Evolutionary conservation across 257 asterid species (phyloP).

Genomic region (Schizonepeta tenuifolia): DNA sequence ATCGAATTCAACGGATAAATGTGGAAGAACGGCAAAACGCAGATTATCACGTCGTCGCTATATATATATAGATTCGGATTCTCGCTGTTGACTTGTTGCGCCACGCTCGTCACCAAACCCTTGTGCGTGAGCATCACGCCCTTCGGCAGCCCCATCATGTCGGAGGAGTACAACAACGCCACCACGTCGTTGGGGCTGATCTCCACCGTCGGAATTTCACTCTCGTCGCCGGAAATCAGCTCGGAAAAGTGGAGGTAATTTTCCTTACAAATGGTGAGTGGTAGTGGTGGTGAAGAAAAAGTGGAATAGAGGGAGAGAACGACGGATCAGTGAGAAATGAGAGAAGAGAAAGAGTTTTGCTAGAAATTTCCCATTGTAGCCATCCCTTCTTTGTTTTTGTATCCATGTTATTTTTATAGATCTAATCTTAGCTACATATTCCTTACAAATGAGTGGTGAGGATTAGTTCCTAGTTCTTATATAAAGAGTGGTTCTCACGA

Average conservation of each 20-base stretch:
- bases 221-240: conserved; percentile 53
- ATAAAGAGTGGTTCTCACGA: too few relatives aligned
- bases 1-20: conserved; percentile 80
- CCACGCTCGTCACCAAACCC: conserved; percentile 83
- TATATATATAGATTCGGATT: conserved; percentile 86
- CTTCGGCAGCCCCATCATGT: conserved; percentile 92
- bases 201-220: conserved; percentile 58
- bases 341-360: too few relatives aligned
- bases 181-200: conserved; percentile 73
- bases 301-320: too few relatives aligned
- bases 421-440: too few relatives aligned
- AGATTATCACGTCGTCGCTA: conserved; percentile 74
- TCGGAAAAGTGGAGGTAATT: conserved; percentile 61
- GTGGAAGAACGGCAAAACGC: conserved; percentile 82
- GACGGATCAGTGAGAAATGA: too few relatives aligned
- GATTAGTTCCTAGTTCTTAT: too few relatives aligned
- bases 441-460: too few relatives aligned
- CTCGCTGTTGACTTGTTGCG: conserved; percentile 93
- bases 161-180: conserved; percentile 92
- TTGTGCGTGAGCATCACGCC: conserved; percentile 96
- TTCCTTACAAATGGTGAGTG: too few relatives aligned
- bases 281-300: too few relatives aligned
- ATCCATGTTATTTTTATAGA: too few relatives aligned
- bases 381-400: too few relatives aligned
- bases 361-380: too few relatives aligned